Evolutionary conservation across 805 yeast genomes (phyloP).

Genomic region (Starmerella tilneyi): DNA sequence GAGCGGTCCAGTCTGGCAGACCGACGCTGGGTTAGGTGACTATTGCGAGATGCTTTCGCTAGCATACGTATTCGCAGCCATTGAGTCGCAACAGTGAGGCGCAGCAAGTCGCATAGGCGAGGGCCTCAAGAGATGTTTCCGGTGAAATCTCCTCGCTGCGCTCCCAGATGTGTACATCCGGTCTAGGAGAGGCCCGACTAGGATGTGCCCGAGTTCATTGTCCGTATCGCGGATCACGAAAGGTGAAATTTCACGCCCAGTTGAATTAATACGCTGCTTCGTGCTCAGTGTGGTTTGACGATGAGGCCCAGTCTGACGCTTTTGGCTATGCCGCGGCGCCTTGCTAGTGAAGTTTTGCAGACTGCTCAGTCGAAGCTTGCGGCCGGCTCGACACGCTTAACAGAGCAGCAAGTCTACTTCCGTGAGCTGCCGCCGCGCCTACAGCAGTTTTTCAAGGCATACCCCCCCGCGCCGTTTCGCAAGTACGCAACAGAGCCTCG

Average conservation of each 20-base stretch:
- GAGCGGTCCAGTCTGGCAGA: no score
- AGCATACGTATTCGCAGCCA: no score
- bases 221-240: neutral
- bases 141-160: no score
- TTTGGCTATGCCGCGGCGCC: conserved; percentile 20
- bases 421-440: conserved; percentile 57
- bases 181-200: no score
- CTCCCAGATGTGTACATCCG: no score
- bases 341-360: conserved; percentile 27
- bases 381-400: conserved; percentile 18
- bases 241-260: neutral
- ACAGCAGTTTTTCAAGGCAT: conserved; percentile 63
- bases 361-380: conserved; percentile 27
- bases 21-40: no score
- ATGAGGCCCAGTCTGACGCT: conserved; percentile 2
- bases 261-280: neutral
- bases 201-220: no score
- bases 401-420: conserved; percentile 33
- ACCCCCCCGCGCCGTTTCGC: conserved; percentile 75
- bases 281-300: neutral
- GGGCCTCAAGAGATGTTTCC: no score
- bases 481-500: conserved; percentile 57
- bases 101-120: no score
- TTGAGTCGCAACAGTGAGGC: no score
- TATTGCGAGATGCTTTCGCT: no score